Conservation (phyloP, 2,329 filamentous ascomycete species). For the Gremmenia infestans region DNA sequence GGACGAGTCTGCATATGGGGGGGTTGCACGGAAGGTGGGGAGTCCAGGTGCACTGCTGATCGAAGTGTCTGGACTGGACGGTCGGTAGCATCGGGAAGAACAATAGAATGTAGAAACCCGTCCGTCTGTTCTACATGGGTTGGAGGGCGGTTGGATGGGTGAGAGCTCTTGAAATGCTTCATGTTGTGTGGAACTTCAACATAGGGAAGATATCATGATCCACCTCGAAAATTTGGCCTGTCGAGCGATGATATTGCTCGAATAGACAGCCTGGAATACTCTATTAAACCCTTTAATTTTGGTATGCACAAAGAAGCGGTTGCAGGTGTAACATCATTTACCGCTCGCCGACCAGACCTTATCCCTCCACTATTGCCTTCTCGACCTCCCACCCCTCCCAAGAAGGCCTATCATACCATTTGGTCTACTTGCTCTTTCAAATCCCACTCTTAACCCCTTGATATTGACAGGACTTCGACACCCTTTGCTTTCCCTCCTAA, state of each 20-base stretch:
- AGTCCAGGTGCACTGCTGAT: not conserved
- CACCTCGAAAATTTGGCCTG: not conserved
- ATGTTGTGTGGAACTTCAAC: not conserved
- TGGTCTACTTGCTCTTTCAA: conserved; percentile 35
- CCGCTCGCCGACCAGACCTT: conserved; percentile 1
- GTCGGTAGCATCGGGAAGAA: not conserved
- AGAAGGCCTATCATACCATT: conserved; percentile 46
- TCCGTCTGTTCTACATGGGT: not conserved
- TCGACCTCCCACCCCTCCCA: conserved; percentile 36
- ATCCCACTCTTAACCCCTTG: conserved; percentile 27
- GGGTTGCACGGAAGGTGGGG: not conserved
- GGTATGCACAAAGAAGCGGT: conserved; percentile 8
- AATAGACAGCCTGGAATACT: too few relatives aligned
- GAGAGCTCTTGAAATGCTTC: not conserved
- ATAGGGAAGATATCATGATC: not conserved
- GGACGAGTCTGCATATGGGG: not conserved
- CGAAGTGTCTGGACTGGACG: not conserved
- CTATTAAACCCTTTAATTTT: conserved; percentile 1
- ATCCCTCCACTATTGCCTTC: conserved; percentile 21
- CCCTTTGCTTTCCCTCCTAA: conserved; percentile 28
- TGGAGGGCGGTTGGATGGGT: not conserved
- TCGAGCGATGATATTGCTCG: not conserved
- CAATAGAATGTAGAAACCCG: not conserved
- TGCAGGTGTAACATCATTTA: conserved; percentile 1
- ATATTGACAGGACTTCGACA: conserved; percentile 27